Percentiles rank a stretch among this genome's conserved stretches.
These are phyloP conservation scores for Trichoderma polysporum DNA, from an alignment of 2,329 filamentous ascomycete species.

Conservation along the genomic window DNA sequence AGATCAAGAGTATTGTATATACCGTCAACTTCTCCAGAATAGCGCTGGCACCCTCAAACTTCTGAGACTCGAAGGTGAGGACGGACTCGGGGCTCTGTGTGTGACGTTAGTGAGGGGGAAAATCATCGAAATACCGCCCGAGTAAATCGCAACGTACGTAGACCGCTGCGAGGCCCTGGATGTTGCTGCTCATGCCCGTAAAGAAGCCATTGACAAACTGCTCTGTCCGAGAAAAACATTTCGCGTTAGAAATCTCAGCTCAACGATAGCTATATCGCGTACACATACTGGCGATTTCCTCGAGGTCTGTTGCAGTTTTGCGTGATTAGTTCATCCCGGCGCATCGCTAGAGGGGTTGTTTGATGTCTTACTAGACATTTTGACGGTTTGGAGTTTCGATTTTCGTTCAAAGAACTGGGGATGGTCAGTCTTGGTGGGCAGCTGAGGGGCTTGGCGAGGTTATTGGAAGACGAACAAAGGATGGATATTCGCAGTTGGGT, in stretches of 20 bases:
- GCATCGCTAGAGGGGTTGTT: constrained; percentile 15
- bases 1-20: constrained; percentile 34
- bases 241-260: constrained; percentile 16
- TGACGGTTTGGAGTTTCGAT: constrained; percentile 25
- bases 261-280: neutral
- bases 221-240: constrained; percentile 50
- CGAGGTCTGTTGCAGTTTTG: constrained; percentile 38
- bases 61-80: constrained; percentile 83
- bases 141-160: constrained; percentile 64
- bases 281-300: constrained; percentile 49
- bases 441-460: neutral
- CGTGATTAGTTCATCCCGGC: constrained; percentile 25
- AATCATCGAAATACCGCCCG: neutral
- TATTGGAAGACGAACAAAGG: neutral
- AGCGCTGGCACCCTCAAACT: constrained; percentile 58
- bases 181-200: constrained; percentile 40
- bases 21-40: constrained; percentile 85
- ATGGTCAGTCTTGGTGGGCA: neutral
- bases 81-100: constrained; percentile 60
- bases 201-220: constrained; percentile 93
- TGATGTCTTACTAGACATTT: constrained; percentile 36
- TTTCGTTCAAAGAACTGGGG: neutral
- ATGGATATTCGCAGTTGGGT: constrained; percentile 24
- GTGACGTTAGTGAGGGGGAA: neutral
- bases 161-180: constrained; percentile 47